Evolutionary conservation across 148 eudicot species (phyloP).

Genomic region (Chenopodium formosanum): DNA sequence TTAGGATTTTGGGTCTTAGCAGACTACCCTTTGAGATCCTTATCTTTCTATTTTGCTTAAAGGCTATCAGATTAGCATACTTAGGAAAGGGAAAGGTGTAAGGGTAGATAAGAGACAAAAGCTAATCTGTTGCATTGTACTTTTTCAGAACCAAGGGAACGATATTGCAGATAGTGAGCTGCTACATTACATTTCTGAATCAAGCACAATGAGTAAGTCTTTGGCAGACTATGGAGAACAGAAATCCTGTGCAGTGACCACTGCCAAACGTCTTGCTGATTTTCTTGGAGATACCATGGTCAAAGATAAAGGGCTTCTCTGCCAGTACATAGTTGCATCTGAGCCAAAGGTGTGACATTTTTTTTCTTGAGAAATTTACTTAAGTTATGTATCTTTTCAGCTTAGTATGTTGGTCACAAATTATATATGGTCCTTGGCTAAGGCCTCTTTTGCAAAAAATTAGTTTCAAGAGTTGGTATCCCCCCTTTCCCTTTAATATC

Average conservation of each 20-base stretch:
- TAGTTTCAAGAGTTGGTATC: not conserved
- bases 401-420: not conserved
- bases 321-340: slow-evolving; percentile 93
- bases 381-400: not conserved
- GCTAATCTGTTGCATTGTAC: slow-evolving; percentile 22
- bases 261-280: slow-evolving; percentile 94
- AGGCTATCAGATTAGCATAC: not conserved
- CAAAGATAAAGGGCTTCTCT: slow-evolving; percentile 93
- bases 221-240: slow-evolving; percentile 93
- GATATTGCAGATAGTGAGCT: slow-evolving; percentile 94
- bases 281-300: slow-evolving; percentile 99
- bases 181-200: slow-evolving; percentile 93
- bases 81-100: not conserved
- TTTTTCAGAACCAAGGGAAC: slow-evolving; percentile 81
- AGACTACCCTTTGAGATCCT: not conserved
- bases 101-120: not conserved
- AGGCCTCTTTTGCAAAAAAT: not conserved
- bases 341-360: slow-evolving; percentile 78
- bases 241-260: slow-evolving; percentile 98
- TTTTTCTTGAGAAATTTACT: slow-evolving; percentile 1
- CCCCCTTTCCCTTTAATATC: not conserved
- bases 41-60: slow-evolving; percentile 7
- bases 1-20: not conserved
- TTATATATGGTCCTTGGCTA: not conserved
- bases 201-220: slow-evolving; percentile 99